Evolutionary conservation across 2,329 filamentous ascomycete species (phyloP).

Genomic region (Davidsoniella neocaledoniae): DNA sequence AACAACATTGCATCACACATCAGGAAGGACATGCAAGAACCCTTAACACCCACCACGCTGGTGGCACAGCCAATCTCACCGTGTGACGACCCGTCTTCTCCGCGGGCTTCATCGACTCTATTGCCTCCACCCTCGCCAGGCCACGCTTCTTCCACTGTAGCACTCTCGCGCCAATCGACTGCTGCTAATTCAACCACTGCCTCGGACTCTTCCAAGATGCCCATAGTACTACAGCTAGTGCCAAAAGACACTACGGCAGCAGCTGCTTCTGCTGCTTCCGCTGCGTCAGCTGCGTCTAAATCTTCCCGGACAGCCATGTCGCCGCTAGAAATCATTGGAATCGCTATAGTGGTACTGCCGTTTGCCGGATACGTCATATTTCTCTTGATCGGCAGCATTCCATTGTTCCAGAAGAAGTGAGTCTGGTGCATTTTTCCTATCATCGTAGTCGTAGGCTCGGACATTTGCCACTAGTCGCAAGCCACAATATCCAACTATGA

Average conservation of each 20-base stretch:
- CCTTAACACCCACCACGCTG: too few species aligned
- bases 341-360: conserved; percentile 6
- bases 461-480: conserved; percentile 9
- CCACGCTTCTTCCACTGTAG: too few species aligned
- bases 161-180: too few species aligned
- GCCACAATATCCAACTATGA: not conserved
- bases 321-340: not conserved
- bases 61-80: too few species aligned
- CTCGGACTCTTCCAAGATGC: too few species aligned
- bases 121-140: too few species aligned
- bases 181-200: too few species aligned
- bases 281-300: too few species aligned
- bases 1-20: too few species aligned
- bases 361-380: conserved; percentile 46
- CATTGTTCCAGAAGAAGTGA: conserved; percentile 67
- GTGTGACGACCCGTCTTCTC: too few species aligned
- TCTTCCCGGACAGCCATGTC: not conserved
- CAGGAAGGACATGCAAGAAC: too few species aligned
- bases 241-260: not conserved
- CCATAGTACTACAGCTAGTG: not conserved
- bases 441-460: not conserved
- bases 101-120: too few species aligned
- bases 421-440: conserved; percentile 16
- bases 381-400: conserved; percentile 47
- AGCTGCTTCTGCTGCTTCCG: not conserved